Conservation (phyloP, 176 grass and related monocot genomes). For the Carex pumila region DNA sequence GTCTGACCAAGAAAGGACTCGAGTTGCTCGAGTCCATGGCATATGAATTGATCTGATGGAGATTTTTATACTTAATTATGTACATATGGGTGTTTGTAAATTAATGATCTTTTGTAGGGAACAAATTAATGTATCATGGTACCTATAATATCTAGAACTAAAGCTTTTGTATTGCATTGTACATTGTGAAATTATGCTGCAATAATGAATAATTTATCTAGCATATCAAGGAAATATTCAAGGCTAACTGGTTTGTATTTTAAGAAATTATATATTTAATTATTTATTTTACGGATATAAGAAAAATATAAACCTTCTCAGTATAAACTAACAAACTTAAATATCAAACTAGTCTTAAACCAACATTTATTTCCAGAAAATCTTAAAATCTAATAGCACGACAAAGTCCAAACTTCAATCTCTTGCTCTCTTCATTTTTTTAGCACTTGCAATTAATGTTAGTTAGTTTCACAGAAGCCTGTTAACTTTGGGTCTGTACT, state of each 20-base stretch:
- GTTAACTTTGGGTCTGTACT: background rate
- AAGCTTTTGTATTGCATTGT: background rate
- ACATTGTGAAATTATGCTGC: background rate
- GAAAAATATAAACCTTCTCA: no score
- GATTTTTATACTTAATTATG: background rate
- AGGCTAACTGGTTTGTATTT: background rate
- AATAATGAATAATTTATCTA: background rate
- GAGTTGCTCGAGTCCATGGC: background rate
- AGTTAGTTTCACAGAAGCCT: background rate
- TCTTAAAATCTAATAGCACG: no score
- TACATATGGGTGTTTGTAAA: background rate
- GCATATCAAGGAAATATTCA: background rate
- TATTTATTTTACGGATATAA: no score
- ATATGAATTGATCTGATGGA: background rate
- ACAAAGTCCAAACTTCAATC: background rate
- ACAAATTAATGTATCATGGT: background rate
- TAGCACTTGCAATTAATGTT: background rate
- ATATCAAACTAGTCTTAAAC: background rate
- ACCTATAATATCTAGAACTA: background rate
- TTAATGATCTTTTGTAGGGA: background rate
- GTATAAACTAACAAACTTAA: background rate
- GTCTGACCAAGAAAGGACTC: background rate
- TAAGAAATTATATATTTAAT: no score
- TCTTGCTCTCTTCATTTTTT: background rate
- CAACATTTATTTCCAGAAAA: background rate